These are phyloP conservation scores for Phialocephala subalpina DNA, from an alignment of 2,329 filamentous ascomycete species.

Conservation along the genomic window DNA sequence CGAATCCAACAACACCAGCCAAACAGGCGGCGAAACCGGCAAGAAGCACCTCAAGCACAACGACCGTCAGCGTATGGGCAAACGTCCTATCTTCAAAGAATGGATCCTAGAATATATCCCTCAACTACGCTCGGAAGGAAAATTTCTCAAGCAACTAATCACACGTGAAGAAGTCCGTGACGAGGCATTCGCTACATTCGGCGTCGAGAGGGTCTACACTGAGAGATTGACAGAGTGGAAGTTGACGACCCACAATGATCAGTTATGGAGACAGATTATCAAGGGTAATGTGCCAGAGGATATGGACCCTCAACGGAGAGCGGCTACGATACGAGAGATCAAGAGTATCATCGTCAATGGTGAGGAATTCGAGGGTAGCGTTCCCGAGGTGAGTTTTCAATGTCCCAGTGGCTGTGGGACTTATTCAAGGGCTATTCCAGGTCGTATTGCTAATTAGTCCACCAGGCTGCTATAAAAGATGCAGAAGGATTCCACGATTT, in stretches of 20 bases:
- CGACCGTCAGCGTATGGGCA: constrained; percentile 63
- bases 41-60: constrained; percentile 55
- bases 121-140: constrained; percentile 50
- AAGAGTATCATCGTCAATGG: constrained; percentile 58
- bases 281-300: constrained; percentile 47
- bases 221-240: constrained; percentile 52
- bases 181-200: constrained; percentile 62
- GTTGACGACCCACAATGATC: constrained; percentile 49
- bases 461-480: constrained; percentile 42
- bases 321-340: constrained; percentile 50
- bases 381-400: constrained; percentile 43
- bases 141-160: constrained; percentile 36
- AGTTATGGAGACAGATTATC: constrained; percentile 56
- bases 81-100: constrained; percentile 62
- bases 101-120: constrained; percentile 74
- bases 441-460: neutral
- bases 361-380: constrained; percentile 43
- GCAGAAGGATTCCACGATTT: constrained; percentile 53
- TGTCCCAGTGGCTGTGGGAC: neutral
- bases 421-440: neutral
- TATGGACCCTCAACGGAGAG: constrained; percentile 35
- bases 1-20: constrained; percentile 28
- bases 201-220: constrained; percentile 53
- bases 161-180: constrained; percentile 56
- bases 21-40: constrained; percentile 44